Evolutionary conservation across 306 rosid species (phyloP).

Genomic region (Benincasa hispida): DNA sequence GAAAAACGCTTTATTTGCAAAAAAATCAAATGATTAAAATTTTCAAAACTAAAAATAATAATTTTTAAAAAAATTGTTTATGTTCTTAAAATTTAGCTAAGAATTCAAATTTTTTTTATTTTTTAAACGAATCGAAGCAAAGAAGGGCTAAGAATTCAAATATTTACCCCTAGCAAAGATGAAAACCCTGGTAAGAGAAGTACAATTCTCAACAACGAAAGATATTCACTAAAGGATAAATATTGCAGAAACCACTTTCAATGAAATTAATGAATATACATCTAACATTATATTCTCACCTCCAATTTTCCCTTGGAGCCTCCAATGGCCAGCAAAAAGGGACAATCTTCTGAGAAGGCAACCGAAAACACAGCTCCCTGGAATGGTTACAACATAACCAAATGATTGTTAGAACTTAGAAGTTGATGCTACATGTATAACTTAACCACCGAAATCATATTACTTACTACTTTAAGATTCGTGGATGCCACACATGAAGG

Average conservation of each 20-base stretch:
- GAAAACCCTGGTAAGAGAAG: too few species aligned
- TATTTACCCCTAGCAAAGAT: too few species aligned
- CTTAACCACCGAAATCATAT: neutral
- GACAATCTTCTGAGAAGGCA: conserved; percentile 67
- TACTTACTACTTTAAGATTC: conserved; percentile 51
- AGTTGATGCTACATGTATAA: neutral
- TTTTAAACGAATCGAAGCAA: too few species aligned
- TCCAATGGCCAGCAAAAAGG: conserved; percentile 52
- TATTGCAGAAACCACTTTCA: neutral
- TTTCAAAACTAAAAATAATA: too few species aligned
- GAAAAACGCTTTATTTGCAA: too few species aligned
- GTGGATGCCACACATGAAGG: conserved; percentile 61
- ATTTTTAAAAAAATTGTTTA: too few species aligned
- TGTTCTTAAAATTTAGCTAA: too few species aligned
- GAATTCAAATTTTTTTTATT: too few species aligned
- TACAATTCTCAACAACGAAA: too few species aligned
- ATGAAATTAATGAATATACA: neutral
- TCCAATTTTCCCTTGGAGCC: conserved; percentile 71
- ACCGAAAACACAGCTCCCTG: conserved; percentile 79
- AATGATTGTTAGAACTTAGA: neutral
- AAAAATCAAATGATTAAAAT: too few species aligned
- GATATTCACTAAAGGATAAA: neutral
- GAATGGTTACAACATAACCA: neutral
- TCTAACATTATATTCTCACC: conserved; percentile 29
- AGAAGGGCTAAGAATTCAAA: too few species aligned